A percentile compares a stretch with the other conserved stretches of the same genome.
Conservation (phyloP, 176 grass and related monocot genomes). For the sorghum (Sorghum bicolor) region DNA sequence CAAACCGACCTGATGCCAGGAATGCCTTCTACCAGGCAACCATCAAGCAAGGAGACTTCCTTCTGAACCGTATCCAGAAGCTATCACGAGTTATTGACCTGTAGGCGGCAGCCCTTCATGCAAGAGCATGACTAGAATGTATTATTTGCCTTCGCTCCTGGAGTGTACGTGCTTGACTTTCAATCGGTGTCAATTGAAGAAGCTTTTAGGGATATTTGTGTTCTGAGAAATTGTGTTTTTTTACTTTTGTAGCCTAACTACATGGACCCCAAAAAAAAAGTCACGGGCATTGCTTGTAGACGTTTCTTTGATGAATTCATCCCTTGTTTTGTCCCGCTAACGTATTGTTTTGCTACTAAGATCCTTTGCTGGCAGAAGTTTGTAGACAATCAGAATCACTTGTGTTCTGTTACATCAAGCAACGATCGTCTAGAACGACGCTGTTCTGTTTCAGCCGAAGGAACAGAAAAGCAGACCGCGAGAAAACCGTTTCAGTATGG, state of each 20-base stretch:
- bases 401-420: background rate
- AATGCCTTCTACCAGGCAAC: slow-evolving; percentile 97
- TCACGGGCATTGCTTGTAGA: background rate
- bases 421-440: background rate
- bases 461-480: background rate
- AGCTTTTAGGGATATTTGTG: background rate
- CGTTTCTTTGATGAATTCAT: background rate
- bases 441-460: background rate
- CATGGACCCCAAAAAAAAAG: background rate
- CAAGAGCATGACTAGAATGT: background rate
- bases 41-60: slow-evolving; percentile 97
- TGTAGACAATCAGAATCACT: background rate
- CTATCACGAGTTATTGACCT: slow-evolving; percentile 90
- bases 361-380: background rate
- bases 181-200: background rate
- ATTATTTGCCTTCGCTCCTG: background rate
- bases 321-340: background rate
- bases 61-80: slow-evolving; percentile 96
- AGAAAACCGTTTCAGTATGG: no score
- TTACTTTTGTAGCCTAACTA: slow-evolving; percentile 29
- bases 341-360: background rate
- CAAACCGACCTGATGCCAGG: slow-evolving; percentile 83
- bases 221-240: background rate
- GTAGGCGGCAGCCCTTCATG: slow-evolving; percentile 36
- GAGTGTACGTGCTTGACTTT: background rate